Conservation (phyloP, 371 early-diverging fungal genomes). For the Mortierella sp. region DNA sequence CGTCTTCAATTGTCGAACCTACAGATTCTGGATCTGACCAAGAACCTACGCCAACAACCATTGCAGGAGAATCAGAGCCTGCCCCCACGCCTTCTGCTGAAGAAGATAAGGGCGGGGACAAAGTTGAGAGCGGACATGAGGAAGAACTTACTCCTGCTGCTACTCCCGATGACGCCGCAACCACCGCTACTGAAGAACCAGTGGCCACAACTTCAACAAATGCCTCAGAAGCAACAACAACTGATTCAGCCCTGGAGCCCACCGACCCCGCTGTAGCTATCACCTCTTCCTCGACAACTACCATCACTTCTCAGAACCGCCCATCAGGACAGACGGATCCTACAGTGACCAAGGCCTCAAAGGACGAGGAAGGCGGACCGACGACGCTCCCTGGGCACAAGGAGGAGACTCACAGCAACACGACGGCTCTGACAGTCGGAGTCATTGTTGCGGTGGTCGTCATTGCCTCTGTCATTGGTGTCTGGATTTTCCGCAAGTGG, state of each 20-base stretch:
- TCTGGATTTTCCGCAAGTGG: conserved; percentile 60
- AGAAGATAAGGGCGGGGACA: not conserved
- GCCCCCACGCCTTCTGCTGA: not conserved
- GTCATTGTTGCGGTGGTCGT: conserved; percentile 35
- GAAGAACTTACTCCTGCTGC: not conserved
- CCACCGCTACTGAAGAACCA: not conserved
- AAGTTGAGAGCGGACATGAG: not conserved
- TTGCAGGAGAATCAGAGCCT: not conserved
- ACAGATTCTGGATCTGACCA: conserved; percentile 6
- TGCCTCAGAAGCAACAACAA: not conserved
- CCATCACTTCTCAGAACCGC: not conserved
- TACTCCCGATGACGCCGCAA: not conserved
- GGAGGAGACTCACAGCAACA: conserved; percentile 6
- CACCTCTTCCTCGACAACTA: not conserved
- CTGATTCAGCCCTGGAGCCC: not conserved
- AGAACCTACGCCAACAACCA: not conserved
- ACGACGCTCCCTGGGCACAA: not conserved
- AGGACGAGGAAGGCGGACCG: not conserved
- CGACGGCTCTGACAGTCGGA: conserved; percentile 25
- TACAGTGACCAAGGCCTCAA: not conserved
- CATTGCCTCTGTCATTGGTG: conserved; percentile 37
- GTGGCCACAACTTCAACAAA: not conserved
- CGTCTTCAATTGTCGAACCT: not conserved
- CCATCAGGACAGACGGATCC: not conserved
- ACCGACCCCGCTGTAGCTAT: not conserved